Evolutionary conservation across 1,139 yeast species (phyloP).

Genomic region (Pichia kudriavzevii): DNA sequence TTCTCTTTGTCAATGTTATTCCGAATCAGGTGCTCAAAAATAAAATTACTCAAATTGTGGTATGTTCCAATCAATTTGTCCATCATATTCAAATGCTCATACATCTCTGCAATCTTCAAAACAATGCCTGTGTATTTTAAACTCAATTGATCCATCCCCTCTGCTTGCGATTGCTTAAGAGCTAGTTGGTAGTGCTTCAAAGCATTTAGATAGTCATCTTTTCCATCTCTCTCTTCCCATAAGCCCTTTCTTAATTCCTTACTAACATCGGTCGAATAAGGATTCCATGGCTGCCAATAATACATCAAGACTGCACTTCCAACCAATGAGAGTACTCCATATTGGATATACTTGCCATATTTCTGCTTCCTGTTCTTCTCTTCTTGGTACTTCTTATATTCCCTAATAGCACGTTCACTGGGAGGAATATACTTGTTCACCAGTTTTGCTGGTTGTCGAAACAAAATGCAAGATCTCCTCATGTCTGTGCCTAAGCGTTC

Average conservation of each 20-base stretch:
- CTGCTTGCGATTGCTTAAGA: constrained; percentile 35
- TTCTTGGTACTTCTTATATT: constrained; percentile 5
- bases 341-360: constrained; percentile 11
- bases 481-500: too few species aligned
- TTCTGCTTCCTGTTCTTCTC: constrained; percentile 6
- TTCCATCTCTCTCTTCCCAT: constrained; percentile 75
- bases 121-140: constrained; percentile 83
- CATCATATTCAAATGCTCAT: constrained; percentile 28
- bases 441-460: constrained; percentile 3
- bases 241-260: constrained; percentile 62
- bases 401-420: constrained; percentile 9
- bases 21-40: constrained; percentile 24
- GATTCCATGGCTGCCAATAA: constrained; percentile 31
- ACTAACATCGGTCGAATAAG: constrained; percentile 45
- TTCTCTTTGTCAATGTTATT: constrained; percentile 13
- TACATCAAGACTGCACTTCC: constrained; percentile 18
- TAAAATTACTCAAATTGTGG: constrained; percentile 19
- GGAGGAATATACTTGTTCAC: constrained; percentile 13
- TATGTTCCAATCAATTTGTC: constrained; percentile 21
- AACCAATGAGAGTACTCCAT: constrained; percentile 11
- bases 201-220: constrained; percentile 58
- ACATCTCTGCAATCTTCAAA: constrained; percentile 80
- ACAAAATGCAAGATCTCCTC: too few species aligned
- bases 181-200: constrained; percentile 56
- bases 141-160: constrained; percentile 45